These are phyloP conservation scores for Hibiscus trionum DNA, from an alignment of 345 rosid genomes.

Conservation along the genomic window DNA sequence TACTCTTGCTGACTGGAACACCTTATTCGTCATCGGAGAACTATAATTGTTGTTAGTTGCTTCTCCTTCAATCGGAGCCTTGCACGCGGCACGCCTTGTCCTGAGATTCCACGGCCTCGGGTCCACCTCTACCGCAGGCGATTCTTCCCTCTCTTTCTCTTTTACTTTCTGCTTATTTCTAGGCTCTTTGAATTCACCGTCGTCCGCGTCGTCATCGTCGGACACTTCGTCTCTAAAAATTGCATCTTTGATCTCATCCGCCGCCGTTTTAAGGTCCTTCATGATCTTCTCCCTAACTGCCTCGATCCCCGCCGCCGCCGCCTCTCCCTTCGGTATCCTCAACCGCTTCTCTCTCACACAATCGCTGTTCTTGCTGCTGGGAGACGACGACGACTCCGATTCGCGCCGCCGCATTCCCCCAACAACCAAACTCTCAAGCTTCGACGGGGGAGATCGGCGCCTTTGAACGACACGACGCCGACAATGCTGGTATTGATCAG, in stretches of 20 bases:
- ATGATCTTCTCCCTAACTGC: constrained; percentile 49
- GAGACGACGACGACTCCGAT: constrained; percentile 8
- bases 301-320: constrained; percentile 52
- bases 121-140: constrained; percentile 24
- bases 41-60: constrained; percentile 6
- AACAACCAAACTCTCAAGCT: constrained; percentile 12
- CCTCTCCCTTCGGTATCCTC: constrained; percentile 18
- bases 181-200: constrained; percentile 5
- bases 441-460: constrained; percentile 28
- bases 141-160: constrained; percentile 20
- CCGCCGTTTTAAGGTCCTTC: constrained; percentile 45
- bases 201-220: constrained; percentile 18
- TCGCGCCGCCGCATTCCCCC: constrained; percentile 11
- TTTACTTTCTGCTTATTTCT: constrained; percentile 7
- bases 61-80: constrained; percentile 30
- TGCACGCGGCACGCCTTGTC: constrained; percentile 56
- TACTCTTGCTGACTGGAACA: constrained; percentile 16
- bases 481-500: constrained; percentile 20
- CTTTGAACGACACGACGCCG: constrained; percentile 5
- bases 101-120: constrained; percentile 75
- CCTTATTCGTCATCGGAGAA: constrained; percentile 32
- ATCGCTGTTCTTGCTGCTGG: background rate
- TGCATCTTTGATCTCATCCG: constrained; percentile 37
- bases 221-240: constrained; percentile 26
- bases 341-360: constrained; percentile 11